Percentiles rank a stretch among this genome's conserved stretches.
These are phyloP conservation scores for Pseudotulostoma volvatum DNA, from an alignment of 495 filamentous ascomycete genomes.

Conservation along the genomic window DNA sequence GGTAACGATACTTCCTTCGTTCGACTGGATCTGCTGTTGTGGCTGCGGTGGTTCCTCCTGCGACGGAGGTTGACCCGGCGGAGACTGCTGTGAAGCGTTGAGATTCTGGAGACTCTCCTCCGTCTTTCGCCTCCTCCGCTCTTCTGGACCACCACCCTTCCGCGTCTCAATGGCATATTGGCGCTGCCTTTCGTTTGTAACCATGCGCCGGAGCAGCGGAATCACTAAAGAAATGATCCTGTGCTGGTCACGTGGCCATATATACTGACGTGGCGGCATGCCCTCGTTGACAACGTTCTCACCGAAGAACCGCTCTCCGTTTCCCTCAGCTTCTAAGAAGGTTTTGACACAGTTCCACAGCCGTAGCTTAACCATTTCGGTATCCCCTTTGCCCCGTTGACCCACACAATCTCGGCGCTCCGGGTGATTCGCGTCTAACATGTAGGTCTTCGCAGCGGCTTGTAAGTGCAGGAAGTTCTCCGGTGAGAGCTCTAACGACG, in stretches of 20 bases:
- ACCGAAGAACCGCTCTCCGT: slow-evolving; percentile 40
- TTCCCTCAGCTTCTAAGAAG: slow-evolving; percentile 39
- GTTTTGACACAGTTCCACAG: slow-evolving; percentile 42
- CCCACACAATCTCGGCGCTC: slow-evolving; percentile 44
- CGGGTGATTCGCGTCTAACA: slow-evolving; percentile 40
- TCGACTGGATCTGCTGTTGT: not conserved
- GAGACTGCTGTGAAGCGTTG: slow-evolving; percentile 13
- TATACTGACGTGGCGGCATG: slow-evolving; percentile 25
- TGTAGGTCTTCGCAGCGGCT: slow-evolving; percentile 42
- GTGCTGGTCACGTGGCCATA: slow-evolving; percentile 41
- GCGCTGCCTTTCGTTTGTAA: slow-evolving; percentile 47
- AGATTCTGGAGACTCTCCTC: slow-evolving; percentile 21
- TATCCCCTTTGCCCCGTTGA: slow-evolving; percentile 40
- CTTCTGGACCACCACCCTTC: slow-evolving; percentile 29
- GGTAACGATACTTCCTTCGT: too few species aligned
- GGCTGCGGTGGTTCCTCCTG: too few species aligned
- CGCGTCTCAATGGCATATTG: slow-evolving; percentile 44
- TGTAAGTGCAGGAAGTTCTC: slow-evolving; percentile 44
- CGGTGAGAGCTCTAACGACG: slow-evolving; percentile 38
- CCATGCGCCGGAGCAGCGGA: slow-evolving; percentile 43
- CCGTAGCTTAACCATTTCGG: slow-evolving; percentile 43
- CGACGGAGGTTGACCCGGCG: too few species aligned
- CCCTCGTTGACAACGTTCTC: slow-evolving; percentile 29
- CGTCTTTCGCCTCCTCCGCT: slow-evolving; percentile 26
- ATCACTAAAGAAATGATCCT: slow-evolving; percentile 41